Conservation (phyloP, 768 basidiomycete species). For the Inosperma sp. region DNA sequence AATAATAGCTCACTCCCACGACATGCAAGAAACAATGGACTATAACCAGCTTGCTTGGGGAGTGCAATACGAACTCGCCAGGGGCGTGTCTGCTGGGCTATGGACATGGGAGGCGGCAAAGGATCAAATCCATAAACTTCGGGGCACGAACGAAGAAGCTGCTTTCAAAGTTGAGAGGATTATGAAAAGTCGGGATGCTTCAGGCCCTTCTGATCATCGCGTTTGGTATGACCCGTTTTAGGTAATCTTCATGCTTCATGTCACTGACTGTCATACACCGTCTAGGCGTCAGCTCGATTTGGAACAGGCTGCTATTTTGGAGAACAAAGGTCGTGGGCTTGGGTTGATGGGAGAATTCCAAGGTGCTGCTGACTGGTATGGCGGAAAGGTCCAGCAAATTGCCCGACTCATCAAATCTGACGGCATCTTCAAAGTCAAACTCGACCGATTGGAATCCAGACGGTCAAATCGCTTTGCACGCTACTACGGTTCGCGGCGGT, state of each 20-base stretch:
- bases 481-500: slow-evolving; percentile 56
- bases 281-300: slow-evolving; percentile 60
- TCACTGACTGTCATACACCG: background rate
- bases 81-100: slow-evolving; percentile 32
- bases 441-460: slow-evolving; percentile 54
- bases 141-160: slow-evolving; percentile 28
- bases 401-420: slow-evolving; percentile 35
- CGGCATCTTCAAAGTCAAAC: slow-evolving; percentile 33
- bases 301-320: slow-evolving; percentile 58
- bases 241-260: background rate
- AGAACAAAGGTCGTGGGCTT: slow-evolving; percentile 52
- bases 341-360: slow-evolving; percentile 56
- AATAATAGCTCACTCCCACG: slow-evolving; percentile 35
- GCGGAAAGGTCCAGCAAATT: slow-evolving; percentile 62
- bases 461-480: slow-evolving; percentile 65
- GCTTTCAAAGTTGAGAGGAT: slow-evolving; percentile 32
- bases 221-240: slow-evolving; percentile 35
- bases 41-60: slow-evolving; percentile 39
- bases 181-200: slow-evolving; percentile 24
- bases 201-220: slow-evolving; percentile 16
- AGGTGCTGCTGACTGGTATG: slow-evolving; percentile 54
- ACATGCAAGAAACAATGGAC: slow-evolving; percentile 36
- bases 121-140: slow-evolving; percentile 25
- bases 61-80: slow-evolving; percentile 43
- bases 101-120: slow-evolving; percentile 42